phyloP scores from a whole-genome alignment of 129 eudicot species.

The Logfia minima region DNA sequence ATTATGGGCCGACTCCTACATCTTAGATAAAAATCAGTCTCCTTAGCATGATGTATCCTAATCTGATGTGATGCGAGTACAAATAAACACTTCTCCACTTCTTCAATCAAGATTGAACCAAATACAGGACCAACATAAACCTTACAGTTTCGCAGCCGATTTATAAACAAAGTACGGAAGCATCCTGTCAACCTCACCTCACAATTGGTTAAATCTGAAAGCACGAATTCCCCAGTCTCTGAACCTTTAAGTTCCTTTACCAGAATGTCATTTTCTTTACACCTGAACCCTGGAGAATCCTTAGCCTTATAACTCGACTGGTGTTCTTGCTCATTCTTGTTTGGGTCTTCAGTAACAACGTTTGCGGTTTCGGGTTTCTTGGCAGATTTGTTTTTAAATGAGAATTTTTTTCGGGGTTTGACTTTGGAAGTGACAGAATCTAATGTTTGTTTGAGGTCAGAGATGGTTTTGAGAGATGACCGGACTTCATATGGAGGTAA shows the following conservation, averaged over 20 bases:
- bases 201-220: slow-evolving; percentile 57
- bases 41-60: slow-evolving; percentile 71
- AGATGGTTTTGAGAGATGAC: slow-evolving; percentile 56
- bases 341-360: background rate
- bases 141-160: slow-evolving; percentile 56
- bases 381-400: slow-evolving; percentile 51
- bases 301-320: slow-evolving; percentile 26
- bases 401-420: slow-evolving; percentile 73
- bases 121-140: slow-evolving; percentile 64
- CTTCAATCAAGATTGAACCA: slow-evolving; percentile 81
- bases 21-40: slow-evolving; percentile 67
- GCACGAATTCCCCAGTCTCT: slow-evolving; percentile 53
- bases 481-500: slow-evolving; percentile 81
- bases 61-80: slow-evolving; percentile 81
- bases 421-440: slow-evolving; percentile 48
- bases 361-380: slow-evolving; percentile 29
- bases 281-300: slow-evolving; percentile 61
- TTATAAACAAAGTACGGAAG: slow-evolving; percentile 67
- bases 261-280: slow-evolving; percentile 55
- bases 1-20: slow-evolving; percentile 76
- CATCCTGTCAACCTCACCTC: slow-evolving; percentile 73
- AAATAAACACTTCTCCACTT: slow-evolving; percentile 65
- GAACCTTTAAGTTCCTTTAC: slow-evolving; percentile 52
- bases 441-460: slow-evolving; percentile 56
- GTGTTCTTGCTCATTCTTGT: slow-evolving; percentile 10